Evolutionary conservation across 1,284 basidiomycete genomes (phyloP).

Genomic region (Malassezia brasiliensis): DNA sequence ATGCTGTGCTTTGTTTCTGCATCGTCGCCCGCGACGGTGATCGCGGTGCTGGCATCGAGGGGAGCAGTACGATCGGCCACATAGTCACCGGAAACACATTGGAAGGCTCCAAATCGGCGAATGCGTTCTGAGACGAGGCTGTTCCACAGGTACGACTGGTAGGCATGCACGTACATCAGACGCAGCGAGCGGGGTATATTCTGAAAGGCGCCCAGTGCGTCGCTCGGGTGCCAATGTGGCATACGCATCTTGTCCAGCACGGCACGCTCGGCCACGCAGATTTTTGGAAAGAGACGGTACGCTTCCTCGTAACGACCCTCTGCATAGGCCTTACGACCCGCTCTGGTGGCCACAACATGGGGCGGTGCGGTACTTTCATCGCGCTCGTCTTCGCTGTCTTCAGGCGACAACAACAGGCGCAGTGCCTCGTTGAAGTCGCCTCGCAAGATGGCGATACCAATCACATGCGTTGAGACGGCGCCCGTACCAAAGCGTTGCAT

Average conservation of each 20-base stretch:
- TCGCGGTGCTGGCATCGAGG: neutral
- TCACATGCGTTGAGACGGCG: conserved; percentile 83
- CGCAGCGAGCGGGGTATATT: conserved; percentile 59
- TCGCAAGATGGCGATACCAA: conserved; percentile 77
- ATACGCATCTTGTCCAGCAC: conserved; percentile 74
- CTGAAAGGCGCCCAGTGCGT: conserved; percentile 29
- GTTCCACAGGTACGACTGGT: conserved; percentile 99
- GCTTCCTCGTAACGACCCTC: conserved; percentile 53
- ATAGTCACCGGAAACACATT: conserved; percentile 62
- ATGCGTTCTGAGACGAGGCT: conserved; percentile 61
- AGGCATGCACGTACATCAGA: conserved; percentile 96
- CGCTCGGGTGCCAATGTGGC: conserved; percentile 21
- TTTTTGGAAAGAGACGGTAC: conserved; percentile 71
- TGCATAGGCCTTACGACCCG: conserved; percentile 20
- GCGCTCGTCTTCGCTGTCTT: neutral
- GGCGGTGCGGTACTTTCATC: conserved; percentile 2
- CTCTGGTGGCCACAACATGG: conserved; percentile 3
- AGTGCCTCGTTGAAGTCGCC: conserved; percentile 56
- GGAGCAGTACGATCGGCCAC: conserved; percentile 8
- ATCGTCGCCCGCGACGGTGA: conserved; percentile 55
- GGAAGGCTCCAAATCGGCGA: conserved; percentile 58
- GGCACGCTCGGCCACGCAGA: conserved; percentile 81
- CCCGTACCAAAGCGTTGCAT: conserved; percentile 99
- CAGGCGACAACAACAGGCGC: conserved; percentile 23
- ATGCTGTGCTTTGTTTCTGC: conserved; percentile 64